Percentiles rank a stretch among this genome's conserved stretches.
Evolutionary conservation across 441 rosid species (phyloP).

Genomic region (California macrophylla): DNA sequence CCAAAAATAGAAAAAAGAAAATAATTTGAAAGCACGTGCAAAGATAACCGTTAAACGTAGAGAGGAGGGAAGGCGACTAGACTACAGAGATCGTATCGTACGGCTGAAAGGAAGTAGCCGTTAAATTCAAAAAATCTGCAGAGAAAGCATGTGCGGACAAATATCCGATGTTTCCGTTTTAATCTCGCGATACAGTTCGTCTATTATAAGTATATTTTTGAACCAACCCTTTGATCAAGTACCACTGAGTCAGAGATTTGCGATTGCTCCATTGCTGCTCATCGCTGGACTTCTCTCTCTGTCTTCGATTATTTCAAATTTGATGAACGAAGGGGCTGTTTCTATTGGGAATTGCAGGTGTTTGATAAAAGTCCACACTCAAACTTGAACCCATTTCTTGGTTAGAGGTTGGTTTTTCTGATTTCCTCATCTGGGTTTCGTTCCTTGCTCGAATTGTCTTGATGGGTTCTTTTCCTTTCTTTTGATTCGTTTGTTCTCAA

Average conservation of each 20-base stretch:
- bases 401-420: background rate
- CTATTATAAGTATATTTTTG: background rate
- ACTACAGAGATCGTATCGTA: background rate
- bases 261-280: background rate
- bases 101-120: background rate
- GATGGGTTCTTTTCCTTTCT: slow-evolving; percentile 4
- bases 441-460: background rate
- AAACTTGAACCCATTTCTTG: background rate
- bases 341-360: background rate
- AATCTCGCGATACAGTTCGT: slow-evolving; percentile 3
- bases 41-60: background rate
- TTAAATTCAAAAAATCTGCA: background rate
- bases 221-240: background rate
- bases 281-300: background rate
- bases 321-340: background rate
- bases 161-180: background rate
- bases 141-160: slow-evolving; percentile 5
- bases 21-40: background rate
- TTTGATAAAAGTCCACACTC: background rate
- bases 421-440: background rate
- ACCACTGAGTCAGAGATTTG: background rate
- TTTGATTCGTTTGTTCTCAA: background rate
- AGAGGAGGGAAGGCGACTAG: background rate
- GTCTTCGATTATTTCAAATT: background rate
- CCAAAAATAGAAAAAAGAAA: background rate